These are phyloP conservation scores for Sporisorium reilianum DNA, from an alignment of 1,284 basidiomycete species.

Conservation along the genomic window DNA sequence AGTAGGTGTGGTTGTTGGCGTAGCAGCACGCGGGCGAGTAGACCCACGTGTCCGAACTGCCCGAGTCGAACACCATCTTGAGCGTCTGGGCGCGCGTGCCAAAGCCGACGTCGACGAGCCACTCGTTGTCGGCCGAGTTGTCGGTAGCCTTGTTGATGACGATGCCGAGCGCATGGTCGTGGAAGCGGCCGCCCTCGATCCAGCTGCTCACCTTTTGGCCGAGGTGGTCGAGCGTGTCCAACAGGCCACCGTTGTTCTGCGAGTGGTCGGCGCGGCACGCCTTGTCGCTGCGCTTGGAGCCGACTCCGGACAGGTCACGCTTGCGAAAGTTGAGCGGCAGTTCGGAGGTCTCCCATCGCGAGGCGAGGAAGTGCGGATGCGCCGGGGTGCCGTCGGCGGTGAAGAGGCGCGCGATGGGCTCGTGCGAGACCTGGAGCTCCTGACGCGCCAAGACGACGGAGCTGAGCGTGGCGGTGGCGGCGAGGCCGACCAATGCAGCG, in stretches of 20 bases:
- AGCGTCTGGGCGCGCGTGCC: conserved; percentile 46
- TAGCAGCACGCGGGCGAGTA: conserved; percentile 61
- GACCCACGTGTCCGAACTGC: conserved; percentile 55
- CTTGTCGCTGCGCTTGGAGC: conserved; percentile 33
- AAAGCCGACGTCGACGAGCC: conserved; percentile 56
- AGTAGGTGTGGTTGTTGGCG: conserved; percentile 50
- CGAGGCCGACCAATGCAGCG: conserved; percentile 31
- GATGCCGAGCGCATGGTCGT: conserved; percentile 47
- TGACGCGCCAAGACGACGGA: conserved; percentile 23
- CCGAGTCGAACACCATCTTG: conserved; percentile 57
- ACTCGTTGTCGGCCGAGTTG: conserved; percentile 57
- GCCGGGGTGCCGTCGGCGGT: conserved; percentile 32
- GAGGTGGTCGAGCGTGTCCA: conserved; percentile 22
- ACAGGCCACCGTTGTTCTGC: no score
- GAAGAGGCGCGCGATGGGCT: conserved; percentile 38
- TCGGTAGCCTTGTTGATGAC: conserved; percentile 55
- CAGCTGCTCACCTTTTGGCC: conserved; percentile 36
- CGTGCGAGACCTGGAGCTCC: conserved; percentile 40
- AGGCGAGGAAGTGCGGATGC: conserved; percentile 38
- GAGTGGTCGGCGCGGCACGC: conserved; percentile 15
- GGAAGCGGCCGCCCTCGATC: conserved; percentile 36
- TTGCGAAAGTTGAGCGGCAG: conserved; percentile 45
- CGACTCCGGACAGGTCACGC: conserved; percentile 27
- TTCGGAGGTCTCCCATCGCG: conserved; percentile 44
- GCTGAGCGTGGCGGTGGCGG: conserved; percentile 33